phyloP scores from a whole-genome alignment of 768 basidiomycete species.

The Podaxis sp. region DNA sequence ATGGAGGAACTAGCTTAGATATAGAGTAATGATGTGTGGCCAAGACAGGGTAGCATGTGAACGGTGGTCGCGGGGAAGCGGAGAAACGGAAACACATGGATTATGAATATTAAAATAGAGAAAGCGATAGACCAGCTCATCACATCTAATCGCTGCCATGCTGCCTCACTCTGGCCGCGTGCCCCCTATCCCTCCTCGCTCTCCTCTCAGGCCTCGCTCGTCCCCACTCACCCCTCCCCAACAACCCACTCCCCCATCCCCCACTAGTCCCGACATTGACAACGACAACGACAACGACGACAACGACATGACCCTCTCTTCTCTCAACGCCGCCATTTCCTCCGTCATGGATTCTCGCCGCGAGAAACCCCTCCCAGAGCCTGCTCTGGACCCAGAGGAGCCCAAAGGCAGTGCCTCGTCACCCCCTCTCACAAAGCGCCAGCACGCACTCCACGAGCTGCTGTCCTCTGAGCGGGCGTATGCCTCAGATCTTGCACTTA shows the following conservation, averaged over 20 bases:
- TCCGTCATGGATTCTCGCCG: constrained; percentile 14
- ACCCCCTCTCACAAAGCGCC: constrained; percentile 54
- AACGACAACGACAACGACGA: constrained; percentile 9
- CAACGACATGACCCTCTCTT: constrained; percentile 4
- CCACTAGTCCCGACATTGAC: constrained; percentile 10
- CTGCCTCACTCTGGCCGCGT: constrained; percentile 6
- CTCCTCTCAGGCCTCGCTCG: constrained; percentile 29
- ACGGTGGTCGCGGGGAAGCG: not conserved
- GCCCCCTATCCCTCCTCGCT: constrained; percentile 29
- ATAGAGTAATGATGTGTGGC: not conserved
- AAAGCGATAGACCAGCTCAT: not conserved
- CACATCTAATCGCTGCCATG: not conserved
- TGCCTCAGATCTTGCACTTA: constrained; percentile 76
- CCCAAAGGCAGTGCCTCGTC: constrained; percentile 19
- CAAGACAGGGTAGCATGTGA: not conserved
- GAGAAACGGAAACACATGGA: not conserved
- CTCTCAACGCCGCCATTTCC: constrained; percentile 13
- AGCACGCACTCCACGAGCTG: constrained; percentile 74
- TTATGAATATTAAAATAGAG: not conserved
- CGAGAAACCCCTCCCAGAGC: constrained; percentile 16
- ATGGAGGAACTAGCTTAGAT: constrained; percentile 59
- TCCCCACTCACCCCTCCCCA: constrained; percentile 10
- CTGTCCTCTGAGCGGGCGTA: constrained; percentile 79
- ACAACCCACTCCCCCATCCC: constrained; percentile 21
- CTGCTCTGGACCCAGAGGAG: constrained; percentile 6